These are phyloP conservation scores for Fusarium coicis DNA, from an alignment of 2,329 filamentous ascomycete genomes.

Conservation along the genomic window DNA sequence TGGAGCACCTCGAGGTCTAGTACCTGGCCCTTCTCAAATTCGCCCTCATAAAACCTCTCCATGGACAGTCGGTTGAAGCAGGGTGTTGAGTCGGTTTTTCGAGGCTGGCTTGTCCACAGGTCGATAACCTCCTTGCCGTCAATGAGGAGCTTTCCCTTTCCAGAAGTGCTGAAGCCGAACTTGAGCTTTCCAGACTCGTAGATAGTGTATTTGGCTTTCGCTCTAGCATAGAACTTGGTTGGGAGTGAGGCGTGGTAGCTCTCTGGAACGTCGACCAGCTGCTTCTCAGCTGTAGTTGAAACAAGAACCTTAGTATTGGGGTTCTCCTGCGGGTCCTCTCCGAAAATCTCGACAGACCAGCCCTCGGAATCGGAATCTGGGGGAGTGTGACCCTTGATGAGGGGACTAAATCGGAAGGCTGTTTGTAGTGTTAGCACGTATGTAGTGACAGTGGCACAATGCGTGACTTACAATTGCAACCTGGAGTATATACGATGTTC, in stretches of 20 bases:
- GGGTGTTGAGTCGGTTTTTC: conserved; percentile 47
- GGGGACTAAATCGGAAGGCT: conserved; percentile 32
- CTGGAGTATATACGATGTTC: conserved; percentile 31
- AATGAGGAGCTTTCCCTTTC: conserved; percentile 49
- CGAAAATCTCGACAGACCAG: conserved; percentile 34
- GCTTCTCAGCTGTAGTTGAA: conserved; percentile 23
- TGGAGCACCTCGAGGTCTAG: conserved; percentile 32
- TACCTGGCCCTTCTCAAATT: conserved; percentile 4
- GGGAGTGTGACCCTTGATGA: conserved; percentile 19
- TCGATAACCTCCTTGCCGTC: conserved; percentile 48
- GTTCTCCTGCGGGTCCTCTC: background rate
- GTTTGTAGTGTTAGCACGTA: background rate
- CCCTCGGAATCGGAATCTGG: conserved; percentile 9
- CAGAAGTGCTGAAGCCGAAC: conserved; percentile 50
- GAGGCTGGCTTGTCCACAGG: conserved; percentile 46
- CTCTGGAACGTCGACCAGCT: conserved; percentile 32
- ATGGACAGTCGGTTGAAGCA: conserved; percentile 47
- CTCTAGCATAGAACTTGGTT: conserved; percentile 30
- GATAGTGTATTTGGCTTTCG: conserved; percentile 12
- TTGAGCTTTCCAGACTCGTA: conserved; percentile 7
- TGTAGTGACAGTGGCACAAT: accelerated
- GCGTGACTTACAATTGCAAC: conserved; percentile 28
- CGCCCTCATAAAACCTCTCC: conserved; percentile 28
- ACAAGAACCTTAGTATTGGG: background rate
- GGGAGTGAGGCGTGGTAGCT: conserved; percentile 27